Base-by-base conservation (phyloP, 495 filamentous ascomycete species). In the Penicillium psychrofluorescens region DNA sequence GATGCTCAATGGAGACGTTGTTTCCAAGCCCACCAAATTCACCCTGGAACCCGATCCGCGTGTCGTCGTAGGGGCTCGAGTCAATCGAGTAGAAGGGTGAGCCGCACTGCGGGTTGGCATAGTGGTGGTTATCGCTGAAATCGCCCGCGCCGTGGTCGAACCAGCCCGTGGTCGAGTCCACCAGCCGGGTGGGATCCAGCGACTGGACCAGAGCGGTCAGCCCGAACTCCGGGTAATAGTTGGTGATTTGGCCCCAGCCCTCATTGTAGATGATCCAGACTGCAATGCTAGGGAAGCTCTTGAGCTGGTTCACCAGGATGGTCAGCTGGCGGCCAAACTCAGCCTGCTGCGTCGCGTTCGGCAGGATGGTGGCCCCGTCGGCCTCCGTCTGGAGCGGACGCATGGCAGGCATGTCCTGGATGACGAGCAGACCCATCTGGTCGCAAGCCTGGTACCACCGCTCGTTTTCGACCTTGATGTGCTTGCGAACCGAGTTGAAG, bases 381-480 rank as follows among this genome's bases (percentile, higher is more conserved):
- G 43, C 50, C 41, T 27, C 38, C 29, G 29, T 43, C 43, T 63
- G 50, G 10, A 55, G 27, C 1, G 64, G 68, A 4, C 66, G 66
- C 54, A 81, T 63, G 0, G 80, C 70, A 1, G 81, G 81, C 81
- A 85, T 85, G 48, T 86, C 82, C 50, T 85, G 81, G 43, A 84
- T 76, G 13, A 86, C 66, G 28, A 85, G 54, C 2, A 85, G 58
- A 7, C 82, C 82, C 0, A 85, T 54, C 36, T 77, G 66, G 39
- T 86, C 82, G 47, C 79, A 83, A 15, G 81, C 79, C 29, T 53
- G 69, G 57, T 85, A 85, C 60, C 79, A 86, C 7, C 85, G 63
- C 7, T 77, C 75, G 0, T 72, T 64, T 52, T 86, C 82, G 9
- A 85, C 70, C 68, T 86, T 86, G 64, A 86, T 83, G 49, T 86